Percentiles rank a stretch among this genome's conserved stretches.
Conservation (phyloP, 352 stramenopile species). For the Pythium aquatile region DNA sequence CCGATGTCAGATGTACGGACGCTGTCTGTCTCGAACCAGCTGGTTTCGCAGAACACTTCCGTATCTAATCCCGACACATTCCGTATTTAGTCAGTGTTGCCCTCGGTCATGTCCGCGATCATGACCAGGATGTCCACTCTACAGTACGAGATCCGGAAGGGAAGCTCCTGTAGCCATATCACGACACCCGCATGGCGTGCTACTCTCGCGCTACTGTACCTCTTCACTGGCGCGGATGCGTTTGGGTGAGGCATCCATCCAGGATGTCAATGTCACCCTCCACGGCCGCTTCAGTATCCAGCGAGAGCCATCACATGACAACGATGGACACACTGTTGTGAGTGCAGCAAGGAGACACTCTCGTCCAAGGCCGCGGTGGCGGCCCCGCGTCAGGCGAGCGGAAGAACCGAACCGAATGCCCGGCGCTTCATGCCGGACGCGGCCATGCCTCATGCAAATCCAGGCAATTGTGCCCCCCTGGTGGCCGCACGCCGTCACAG, state of each 20-base stretch:
- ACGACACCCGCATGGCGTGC: background rate
- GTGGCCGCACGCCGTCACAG: slow-evolving; percentile 5
- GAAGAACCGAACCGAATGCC: background rate
- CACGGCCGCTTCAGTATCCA: slow-evolving; percentile 16
- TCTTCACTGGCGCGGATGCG: background rate
- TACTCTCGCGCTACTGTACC: background rate
- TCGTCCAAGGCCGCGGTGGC: background rate
- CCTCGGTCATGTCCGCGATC: background rate
- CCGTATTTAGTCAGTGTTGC: background rate
- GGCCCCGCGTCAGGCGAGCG: background rate
- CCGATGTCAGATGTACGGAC: background rate
- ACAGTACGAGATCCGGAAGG: background rate
- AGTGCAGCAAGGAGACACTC: background rate
- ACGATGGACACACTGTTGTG: background rate
- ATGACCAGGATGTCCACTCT: background rate
- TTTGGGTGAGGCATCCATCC: background rate
- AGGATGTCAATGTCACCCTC: background rate
- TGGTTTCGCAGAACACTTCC: background rate
- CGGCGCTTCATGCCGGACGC: background rate
- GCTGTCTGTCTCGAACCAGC: background rate
- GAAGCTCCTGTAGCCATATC: background rate
- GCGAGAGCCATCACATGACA: slow-evolving; percentile 15
- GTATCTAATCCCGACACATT: background rate
- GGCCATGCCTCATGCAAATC: background rate
- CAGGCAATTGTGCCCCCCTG: slow-evolving; percentile 1